Evolutionary conservation across 306 rosid genomes (phyloP).

Genomic region (Senna tora): DNA sequence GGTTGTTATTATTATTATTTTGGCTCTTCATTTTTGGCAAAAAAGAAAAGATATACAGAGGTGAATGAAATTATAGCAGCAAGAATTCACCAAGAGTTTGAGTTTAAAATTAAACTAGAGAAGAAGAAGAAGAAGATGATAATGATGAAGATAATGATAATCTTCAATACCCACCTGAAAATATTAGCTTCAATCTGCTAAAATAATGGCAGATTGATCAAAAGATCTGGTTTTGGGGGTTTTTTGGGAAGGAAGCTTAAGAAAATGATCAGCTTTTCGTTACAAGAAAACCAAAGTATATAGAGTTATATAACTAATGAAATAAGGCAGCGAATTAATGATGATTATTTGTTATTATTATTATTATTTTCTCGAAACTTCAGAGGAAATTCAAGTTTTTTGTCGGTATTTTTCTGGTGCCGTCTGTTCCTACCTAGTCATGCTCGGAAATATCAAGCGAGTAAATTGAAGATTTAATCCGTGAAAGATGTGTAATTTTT

Average conservation of each 20-base stretch:
- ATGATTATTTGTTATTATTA: neutral
- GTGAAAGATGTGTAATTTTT: no score
- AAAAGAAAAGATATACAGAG: no score
- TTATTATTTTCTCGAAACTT: neutral
- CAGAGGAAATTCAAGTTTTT: neutral
- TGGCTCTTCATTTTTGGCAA: constrained; percentile 43
- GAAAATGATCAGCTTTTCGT: neutral
- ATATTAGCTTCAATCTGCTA: neutral
- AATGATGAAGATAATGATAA: constrained; percentile 9
- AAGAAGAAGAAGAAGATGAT: neutral
- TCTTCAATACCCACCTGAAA: constrained; percentile 2
- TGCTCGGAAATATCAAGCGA: neutral
- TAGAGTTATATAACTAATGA: neutral
- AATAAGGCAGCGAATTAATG: neutral
- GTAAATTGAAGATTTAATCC: no score
- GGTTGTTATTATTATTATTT: constrained; percentile 29
- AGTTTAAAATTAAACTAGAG: neutral
- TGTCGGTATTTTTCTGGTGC: constrained; percentile 5
- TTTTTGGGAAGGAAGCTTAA: neutral
- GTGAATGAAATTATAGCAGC: no score
- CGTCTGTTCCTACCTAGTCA: neutral
- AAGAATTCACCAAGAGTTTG: neutral
- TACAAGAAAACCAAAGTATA: neutral
- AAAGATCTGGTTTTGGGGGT: neutral
- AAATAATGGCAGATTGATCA: neutral